Percentiles rank a stretch among this genome's conserved stretches.
phyloP scores from a whole-genome alignment of 306 rosid species.

The Dalbergia cultrata region DNA sequence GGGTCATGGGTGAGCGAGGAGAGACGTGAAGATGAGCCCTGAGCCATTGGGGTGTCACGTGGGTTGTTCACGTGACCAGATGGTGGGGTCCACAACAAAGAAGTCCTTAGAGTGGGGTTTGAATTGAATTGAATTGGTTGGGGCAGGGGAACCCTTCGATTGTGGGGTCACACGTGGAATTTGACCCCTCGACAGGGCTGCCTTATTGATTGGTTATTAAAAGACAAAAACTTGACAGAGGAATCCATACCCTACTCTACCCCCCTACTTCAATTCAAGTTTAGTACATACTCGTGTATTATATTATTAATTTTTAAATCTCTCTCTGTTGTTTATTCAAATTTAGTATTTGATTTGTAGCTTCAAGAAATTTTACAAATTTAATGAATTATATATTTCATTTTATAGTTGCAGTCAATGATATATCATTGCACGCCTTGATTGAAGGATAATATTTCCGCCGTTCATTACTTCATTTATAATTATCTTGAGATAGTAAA shows the following conservation, averaged over 20 bases:
- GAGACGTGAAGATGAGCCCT: not conserved
- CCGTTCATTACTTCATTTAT: too few relatives aligned
- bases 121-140: conserved; percentile 12
- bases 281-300: conserved; percentile 17
- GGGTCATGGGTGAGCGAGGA: not conserved
- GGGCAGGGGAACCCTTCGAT: conserved; percentile 33
- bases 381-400: too few relatives aligned
- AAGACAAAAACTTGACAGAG: conserved; percentile 62
- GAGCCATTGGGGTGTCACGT: conserved; percentile 44
- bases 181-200: conserved; percentile 57
- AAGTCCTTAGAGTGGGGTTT: conserved; percentile 36
- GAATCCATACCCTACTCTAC: conserved; percentile 54
- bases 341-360: not conserved
- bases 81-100: conserved; percentile 43
- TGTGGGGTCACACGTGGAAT: conserved; percentile 52
- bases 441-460: too few relatives aligned
- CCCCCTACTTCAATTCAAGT: conserved; percentile 8
- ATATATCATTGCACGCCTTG: too few relatives aligned
- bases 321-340: not conserved
- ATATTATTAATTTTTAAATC: not conserved
- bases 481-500: too few relatives aligned
- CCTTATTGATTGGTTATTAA: conserved; percentile 55
- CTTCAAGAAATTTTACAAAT: not conserved
- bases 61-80: conserved; percentile 66
- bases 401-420: not conserved